Percentiles rank a stretch among this genome's conserved stretches.
phyloP scores from a whole-genome alignment of 192 early-diverging fungal species.

The Podila horticola region DNA sequence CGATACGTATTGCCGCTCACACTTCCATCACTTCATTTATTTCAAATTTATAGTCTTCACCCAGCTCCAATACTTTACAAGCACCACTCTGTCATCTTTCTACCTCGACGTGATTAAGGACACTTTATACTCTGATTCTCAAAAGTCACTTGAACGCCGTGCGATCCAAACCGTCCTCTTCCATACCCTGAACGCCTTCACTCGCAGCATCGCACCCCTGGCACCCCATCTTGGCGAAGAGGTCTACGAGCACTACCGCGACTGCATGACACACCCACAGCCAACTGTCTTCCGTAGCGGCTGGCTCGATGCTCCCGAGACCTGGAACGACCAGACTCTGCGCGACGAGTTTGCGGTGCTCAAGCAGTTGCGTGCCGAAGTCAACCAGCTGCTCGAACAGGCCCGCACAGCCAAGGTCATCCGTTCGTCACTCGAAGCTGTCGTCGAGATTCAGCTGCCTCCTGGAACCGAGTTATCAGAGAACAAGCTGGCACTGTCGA shows the following conservation, averaged over 20 bases:
- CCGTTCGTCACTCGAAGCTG: constrained; percentile 63
- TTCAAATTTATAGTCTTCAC: constrained; percentile 60
- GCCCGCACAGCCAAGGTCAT: constrained; percentile 65
- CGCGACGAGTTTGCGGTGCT: constrained; percentile 56
- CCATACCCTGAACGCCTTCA: constrained; percentile 72
- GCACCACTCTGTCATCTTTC: constrained; percentile 72
- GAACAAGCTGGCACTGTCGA: constrained; percentile 9
- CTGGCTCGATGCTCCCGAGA: constrained; percentile 62
- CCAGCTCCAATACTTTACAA: constrained; percentile 74
- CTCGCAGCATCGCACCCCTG: constrained; percentile 70
- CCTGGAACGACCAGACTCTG: constrained; percentile 56
- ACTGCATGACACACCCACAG: constrained; percentile 51
- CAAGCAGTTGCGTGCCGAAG: constrained; percentile 56
- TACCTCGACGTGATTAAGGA: constrained; percentile 88
- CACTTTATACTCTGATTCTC: constrained; percentile 70
- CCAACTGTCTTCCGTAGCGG: constrained; percentile 67
- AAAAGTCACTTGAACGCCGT: constrained; percentile 55
- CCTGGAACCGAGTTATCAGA: neutral
- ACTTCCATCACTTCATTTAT: neutral
- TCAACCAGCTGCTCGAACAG: constrained; percentile 61
- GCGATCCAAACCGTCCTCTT: constrained; percentile 73
- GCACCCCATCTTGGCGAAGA: constrained; percentile 77
- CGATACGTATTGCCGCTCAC: neutral
- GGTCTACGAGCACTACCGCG: constrained; percentile 70
- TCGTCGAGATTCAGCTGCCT: constrained; percentile 45